Percentiles rank a stretch among this genome's conserved stretches.
Evolutionary conservation across 2,329 filamentous ascomycete species (phyloP).

Genomic region (Exophiala dermatitidis): DNA sequence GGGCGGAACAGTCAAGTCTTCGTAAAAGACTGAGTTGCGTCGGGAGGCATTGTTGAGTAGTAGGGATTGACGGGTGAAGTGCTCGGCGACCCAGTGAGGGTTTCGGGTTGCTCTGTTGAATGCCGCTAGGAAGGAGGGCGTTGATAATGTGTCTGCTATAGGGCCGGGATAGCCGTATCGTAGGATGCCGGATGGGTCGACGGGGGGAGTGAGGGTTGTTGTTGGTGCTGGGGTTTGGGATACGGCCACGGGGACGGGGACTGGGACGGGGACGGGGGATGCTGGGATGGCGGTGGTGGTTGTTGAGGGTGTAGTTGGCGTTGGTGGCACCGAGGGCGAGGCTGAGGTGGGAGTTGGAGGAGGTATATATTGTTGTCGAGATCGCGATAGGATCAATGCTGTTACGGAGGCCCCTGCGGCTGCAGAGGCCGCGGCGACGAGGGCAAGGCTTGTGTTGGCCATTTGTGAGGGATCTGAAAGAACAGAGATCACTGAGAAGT

Average conservation of each 20-base stretch:
- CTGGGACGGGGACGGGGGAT: conserved; percentile 25
- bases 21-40: conserved; percentile 72
- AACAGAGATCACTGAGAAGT: background rate
- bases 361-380: conserved; percentile 34
- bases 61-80: conserved; percentile 86
- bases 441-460: conserved; percentile 70
- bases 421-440: conserved; percentile 68
- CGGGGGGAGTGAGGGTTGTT: conserved; percentile 41
- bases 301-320: conserved; percentile 17
- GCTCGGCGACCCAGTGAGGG: conserved; percentile 90
- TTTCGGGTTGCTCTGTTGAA: conserved; percentile 89
- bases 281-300: conserved; percentile 34
- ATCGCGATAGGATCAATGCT: conserved; percentile 57
- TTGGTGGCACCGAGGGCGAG: conserved; percentile 14
- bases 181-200: conserved; percentile 70
- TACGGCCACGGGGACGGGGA: conserved; percentile 27
- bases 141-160: conserved; percentile 69
- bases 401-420: conserved; percentile 70
- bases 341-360: conserved; percentile 22
- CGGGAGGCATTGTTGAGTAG: conserved; percentile 69
- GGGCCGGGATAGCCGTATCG: conserved; percentile 91
- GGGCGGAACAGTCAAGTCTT: conserved; percentile 71
- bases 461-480: conserved; percentile 40
- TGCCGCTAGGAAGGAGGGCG: conserved; percentile 70
- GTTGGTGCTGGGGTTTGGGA: conserved; percentile 6